Evolutionary conservation across 2,329 filamentous ascomycete genomes (phyloP), one percentile per base, ranked within the genome.

Genomic region (Chlorencoelia australis): DNA sequence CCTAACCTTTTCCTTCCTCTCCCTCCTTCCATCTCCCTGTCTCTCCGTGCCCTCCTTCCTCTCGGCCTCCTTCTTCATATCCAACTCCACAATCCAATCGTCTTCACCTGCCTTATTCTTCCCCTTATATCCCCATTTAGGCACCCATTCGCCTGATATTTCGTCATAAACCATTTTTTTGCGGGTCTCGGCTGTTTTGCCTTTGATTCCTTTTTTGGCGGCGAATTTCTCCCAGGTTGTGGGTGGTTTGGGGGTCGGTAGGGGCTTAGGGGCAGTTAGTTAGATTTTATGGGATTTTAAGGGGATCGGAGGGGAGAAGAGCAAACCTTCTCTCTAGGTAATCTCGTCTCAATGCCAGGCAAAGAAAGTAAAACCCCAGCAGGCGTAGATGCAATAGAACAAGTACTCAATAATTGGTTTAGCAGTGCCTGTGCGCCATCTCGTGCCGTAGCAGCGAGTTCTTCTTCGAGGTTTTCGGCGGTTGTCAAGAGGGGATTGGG

Each of bases 151-250:
- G 47, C 84, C 82, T 20, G 68, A 82, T 41, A 71, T 76, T 62
- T 94, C 84, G 61, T 96, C 86, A 60, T 80, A 96, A 39, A 81
- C 76, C 52, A 88, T 65, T 65, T 94, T 82, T 59, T 75, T 71
- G 44, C 77, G 72, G 60, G 79, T 71, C 57, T 91, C 86, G 48
- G 82, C 75, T 48, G 75, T 82, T 73, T 88, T 94, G 62, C 79
- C 77, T 66, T 82, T 84, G 65, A 98, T 96, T 38, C 91, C 91
- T 72, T 95, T 94, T 75, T 94, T 94, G 61, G 79, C 82, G 30
- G 91, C 91, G 66, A 98, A 98, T 55, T 81, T 76, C 67, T 94
- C 81, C 91, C 91, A 98, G 61, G 87, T 94, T 41, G 89, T 96
- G 49, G 81, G 81, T 39, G 79, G 68, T 65, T 88, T 91, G 49